These are phyloP conservation scores for Colletotrichum zoysiae DNA, from an alignment of 2,329 filamentous ascomycete species.

Conservation along the genomic window DNA sequence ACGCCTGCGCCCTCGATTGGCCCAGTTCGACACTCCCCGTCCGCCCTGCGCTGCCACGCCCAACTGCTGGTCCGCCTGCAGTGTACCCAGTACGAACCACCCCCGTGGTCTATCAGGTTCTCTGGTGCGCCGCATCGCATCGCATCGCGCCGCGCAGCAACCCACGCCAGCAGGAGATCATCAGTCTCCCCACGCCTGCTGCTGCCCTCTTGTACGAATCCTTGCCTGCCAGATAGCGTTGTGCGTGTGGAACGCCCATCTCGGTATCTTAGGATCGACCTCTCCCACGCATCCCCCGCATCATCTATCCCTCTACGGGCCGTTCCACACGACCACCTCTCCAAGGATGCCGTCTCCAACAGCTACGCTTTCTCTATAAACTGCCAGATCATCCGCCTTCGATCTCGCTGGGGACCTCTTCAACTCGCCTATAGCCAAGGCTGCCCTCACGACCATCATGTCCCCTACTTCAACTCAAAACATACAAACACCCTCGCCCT, in stretches of 20 bases:
- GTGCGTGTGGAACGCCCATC: conserved; percentile 40
- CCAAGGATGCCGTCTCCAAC: conserved; percentile 44
- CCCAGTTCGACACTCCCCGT: conserved; percentile 33
- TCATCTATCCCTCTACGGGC: conserved; percentile 40
- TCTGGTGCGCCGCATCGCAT: conserved; percentile 33
- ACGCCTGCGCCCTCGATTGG: conserved; percentile 40
- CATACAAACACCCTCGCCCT: conserved; percentile 48
- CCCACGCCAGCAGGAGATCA: conserved; percentile 34
- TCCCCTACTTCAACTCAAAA: conserved; percentile 51
- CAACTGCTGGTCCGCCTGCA: conserved; percentile 34
- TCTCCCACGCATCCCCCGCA: conserved; percentile 39
- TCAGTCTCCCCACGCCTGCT: conserved; percentile 36
- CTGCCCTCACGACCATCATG: conserved; percentile 42
- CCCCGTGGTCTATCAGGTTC: conserved; percentile 28
- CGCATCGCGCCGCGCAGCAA: conserved; percentile 32
- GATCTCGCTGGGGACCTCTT: conserved; percentile 34
- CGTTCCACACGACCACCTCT: conserved; percentile 43
- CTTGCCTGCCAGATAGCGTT: conserved; percentile 38
- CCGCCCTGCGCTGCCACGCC: conserved; percentile 36
- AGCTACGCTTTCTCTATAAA: conserved; percentile 42
- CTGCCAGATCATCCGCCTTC: conserved; percentile 35
- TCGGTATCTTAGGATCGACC: conserved; percentile 36
- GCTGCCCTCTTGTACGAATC: conserved; percentile 25
- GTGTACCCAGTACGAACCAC: conserved; percentile 36
- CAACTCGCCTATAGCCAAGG: conserved; percentile 26